phyloP scores from a whole-genome alignment of 805 yeast genomes.

The Candida adriatica region DNA sequence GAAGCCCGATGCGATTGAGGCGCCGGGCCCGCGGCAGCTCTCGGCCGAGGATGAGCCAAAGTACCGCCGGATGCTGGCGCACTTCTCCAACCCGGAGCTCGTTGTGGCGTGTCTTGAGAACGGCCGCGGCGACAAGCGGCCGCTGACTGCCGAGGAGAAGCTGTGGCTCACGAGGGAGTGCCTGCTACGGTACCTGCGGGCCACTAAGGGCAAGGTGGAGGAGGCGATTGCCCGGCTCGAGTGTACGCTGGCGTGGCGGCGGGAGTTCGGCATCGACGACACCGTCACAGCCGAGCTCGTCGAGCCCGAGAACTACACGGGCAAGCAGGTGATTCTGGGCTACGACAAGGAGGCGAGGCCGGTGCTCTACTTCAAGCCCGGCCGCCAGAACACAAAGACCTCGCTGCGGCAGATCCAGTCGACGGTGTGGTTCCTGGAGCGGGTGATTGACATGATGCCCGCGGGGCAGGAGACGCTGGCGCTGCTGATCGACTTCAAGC shows the following conservation, averaged over 20 bases:
- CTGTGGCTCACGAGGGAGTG: slow-evolving; percentile 94
- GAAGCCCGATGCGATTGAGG: slow-evolving; percentile 42
- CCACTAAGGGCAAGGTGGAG: slow-evolving; percentile 79
- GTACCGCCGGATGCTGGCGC: slow-evolving; percentile 48
- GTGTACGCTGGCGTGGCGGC: slow-evolving; percentile 81
- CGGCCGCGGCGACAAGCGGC: slow-evolving; percentile 27
- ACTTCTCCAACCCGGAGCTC: slow-evolving; percentile 47
- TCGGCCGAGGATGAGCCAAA: slow-evolving; percentile 30
- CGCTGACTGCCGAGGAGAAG: slow-evolving; percentile 50
- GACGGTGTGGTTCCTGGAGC: slow-evolving; percentile 82
- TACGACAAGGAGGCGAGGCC: slow-evolving; percentile 79
- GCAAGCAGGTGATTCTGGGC: slow-evolving; percentile 86
- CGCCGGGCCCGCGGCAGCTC: slow-evolving; percentile 19
- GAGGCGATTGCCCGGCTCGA: slow-evolving; percentile 73
- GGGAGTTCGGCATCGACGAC: slow-evolving; percentile 75
- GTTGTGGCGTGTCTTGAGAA: slow-evolving; percentile 22
- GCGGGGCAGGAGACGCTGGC: slow-evolving; percentile 91
- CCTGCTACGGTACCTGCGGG: slow-evolving; percentile 78
- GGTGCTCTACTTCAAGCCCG: slow-evolving; percentile 84
- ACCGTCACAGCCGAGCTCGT: slow-evolving; percentile 46
- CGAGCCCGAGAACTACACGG: slow-evolving; percentile 73
- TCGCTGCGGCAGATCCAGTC: slow-evolving; percentile 88
- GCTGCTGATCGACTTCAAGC: slow-evolving; percentile 82
- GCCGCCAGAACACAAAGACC: slow-evolving; percentile 89
- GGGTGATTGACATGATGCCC: slow-evolving; percentile 90